Evolutionary conservation across 1,284 basidiomycete genomes (phyloP).

Genomic region (Ustilago sp.): DNA sequence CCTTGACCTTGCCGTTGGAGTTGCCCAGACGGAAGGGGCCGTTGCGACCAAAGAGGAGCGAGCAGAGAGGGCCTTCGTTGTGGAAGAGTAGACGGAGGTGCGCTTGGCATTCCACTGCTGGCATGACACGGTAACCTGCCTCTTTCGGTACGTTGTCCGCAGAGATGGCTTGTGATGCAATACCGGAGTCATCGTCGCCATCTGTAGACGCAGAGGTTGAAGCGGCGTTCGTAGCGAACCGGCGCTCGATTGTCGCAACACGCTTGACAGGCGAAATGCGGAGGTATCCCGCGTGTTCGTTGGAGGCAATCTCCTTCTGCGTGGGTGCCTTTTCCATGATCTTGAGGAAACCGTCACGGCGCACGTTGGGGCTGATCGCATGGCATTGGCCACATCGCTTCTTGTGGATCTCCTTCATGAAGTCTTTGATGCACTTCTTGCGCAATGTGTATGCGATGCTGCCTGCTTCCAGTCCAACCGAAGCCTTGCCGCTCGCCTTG

Average conservation of each 20-base stretch:
- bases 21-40: slow-evolving; percentile 76
- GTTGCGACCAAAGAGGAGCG: slow-evolving; percentile 91
- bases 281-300: slow-evolving; percentile 41
- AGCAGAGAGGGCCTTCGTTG: slow-evolving; percentile 84
- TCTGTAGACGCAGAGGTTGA: slow-evolving; percentile 28
- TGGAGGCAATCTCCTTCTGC: slow-evolving; percentile 36
- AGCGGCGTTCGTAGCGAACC: slow-evolving; percentile 23
- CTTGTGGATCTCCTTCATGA: slow-evolving; percentile 79
- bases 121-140: slow-evolving; percentile 77
- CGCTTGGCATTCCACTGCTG: slow-evolving; percentile 90
- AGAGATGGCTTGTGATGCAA: slow-evolving; percentile 45
- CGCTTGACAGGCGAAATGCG: slow-evolving; percentile 58
- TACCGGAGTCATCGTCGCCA: slow-evolving; percentile 25
- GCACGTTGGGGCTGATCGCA: slow-evolving; percentile 87
- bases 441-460: slow-evolving; percentile 90
- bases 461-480: slow-evolving; percentile 34
- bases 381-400: slow-evolving; percentile 80
- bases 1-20: slow-evolving; percentile 36
- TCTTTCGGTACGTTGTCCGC: slow-evolving; percentile 58
- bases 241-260: slow-evolving; percentile 46
- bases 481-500: slow-evolving; percentile 70
- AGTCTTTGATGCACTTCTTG: slow-evolving; percentile 84
- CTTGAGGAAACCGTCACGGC: slow-evolving; percentile 94
- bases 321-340: slow-evolving; percentile 77
- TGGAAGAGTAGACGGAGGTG: slow-evolving; percentile 89